phyloP scores from a whole-genome alignment of 2,329 filamentous ascomycete genomes.

The Pseudogymnoascus sp. region DNA sequence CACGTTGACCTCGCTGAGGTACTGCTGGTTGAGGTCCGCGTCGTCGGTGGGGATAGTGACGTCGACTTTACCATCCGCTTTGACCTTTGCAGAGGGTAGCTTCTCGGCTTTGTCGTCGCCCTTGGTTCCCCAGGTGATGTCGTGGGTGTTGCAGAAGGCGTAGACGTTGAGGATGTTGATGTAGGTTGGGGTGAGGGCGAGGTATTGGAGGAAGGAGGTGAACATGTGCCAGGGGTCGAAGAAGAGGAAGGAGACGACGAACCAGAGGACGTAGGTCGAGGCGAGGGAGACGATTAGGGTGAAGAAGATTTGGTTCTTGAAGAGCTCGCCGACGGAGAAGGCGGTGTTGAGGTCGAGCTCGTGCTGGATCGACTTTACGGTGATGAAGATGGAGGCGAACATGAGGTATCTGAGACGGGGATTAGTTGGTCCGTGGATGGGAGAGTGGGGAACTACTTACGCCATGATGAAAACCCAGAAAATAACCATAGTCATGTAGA shows the following conservation, averaged over 20 bases:
- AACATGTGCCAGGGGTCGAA: constrained; percentile 99
- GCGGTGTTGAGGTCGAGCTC: constrained; percentile 53
- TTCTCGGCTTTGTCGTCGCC: constrained; percentile 94
- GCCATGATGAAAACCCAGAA: constrained; percentile 97
- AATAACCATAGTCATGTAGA: constrained; percentile 96
- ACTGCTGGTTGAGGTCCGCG: constrained; percentile 88
- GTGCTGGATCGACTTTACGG: constrained; percentile 72
- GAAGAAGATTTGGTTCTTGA: constrained; percentile 84
- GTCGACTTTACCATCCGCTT: constrained; percentile 92
- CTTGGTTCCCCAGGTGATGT: constrained; percentile 97
- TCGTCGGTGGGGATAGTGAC: constrained; percentile 81
- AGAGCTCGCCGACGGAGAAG: constrained; percentile 65
- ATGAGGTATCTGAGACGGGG: constrained; percentile 60
- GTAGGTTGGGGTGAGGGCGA: constrained; percentile 90
- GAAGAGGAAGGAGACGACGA: constrained; percentile 86
- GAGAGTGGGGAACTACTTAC: constrained; percentile 40
- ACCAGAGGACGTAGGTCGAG: constrained; percentile 89
- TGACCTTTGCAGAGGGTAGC: constrained; percentile 78
- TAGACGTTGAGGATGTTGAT: constrained; percentile 99
- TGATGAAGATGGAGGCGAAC: constrained; percentile 92
- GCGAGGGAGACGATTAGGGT: constrained; percentile 87
- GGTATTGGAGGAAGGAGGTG: constrained; percentile 90
- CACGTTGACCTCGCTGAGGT: constrained; percentile 71
- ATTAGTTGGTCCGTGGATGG: constrained; percentile 11
- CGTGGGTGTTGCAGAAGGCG: constrained; percentile 96